Percentiles rank a stretch among this genome's conserved stretches.
phyloP scores from a whole-genome alignment of 768 basidiomycete species.

The Russula griseocarnosa region DNA sequence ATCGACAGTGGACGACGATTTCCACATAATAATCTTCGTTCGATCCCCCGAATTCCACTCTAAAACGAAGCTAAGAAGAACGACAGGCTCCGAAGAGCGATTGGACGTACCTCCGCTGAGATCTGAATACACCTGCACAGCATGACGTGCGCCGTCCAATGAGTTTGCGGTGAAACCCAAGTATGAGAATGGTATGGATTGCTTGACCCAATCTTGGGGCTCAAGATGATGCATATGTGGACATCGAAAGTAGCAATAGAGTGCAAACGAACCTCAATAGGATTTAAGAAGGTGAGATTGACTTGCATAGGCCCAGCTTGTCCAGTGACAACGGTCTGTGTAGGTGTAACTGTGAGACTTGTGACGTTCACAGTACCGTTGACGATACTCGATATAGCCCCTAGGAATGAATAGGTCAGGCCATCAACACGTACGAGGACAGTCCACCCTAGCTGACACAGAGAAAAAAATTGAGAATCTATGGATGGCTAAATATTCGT shows the following conservation, averaged over 20 bases:
- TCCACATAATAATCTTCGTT: slow-evolving; percentile 12
- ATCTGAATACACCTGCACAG: slow-evolving; percentile 40
- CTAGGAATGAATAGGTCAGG: slow-evolving; percentile 27
- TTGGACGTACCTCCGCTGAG: slow-evolving; percentile 36
- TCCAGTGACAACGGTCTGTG: slow-evolving; percentile 35
- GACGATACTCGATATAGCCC: slow-evolving; percentile 5
- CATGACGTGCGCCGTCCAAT: slow-evolving; percentile 35
- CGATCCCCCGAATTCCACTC: slow-evolving; percentile 32
- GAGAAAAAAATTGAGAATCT: neutral
- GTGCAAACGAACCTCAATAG: slow-evolving; percentile 35
- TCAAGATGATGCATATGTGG: slow-evolving; percentile 13
- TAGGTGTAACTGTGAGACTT: slow-evolving; percentile 35
- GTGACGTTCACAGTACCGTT: slow-evolving; percentile 27
- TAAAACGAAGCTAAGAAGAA: neutral
- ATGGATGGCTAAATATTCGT: neutral
- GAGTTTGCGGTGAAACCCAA: slow-evolving; percentile 34
- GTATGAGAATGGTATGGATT: slow-evolving; percentile 42
- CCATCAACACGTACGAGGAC: slow-evolving; percentile 19
- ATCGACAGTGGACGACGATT: neutral
- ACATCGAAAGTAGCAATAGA: neutral
- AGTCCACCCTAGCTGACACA: slow-evolving; percentile 21
- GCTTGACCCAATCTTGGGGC: slow-evolving; percentile 38
- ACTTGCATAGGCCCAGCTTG: slow-evolving; percentile 38
- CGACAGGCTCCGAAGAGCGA: neutral
- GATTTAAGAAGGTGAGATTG: slow-evolving; percentile 40